Percentiles rank a stretch among this genome's conserved stretches.
These are phyloP conservation scores for Lepidium sativum DNA, from an alignment of 345 rosid species.

Conservation along the genomic window DNA sequence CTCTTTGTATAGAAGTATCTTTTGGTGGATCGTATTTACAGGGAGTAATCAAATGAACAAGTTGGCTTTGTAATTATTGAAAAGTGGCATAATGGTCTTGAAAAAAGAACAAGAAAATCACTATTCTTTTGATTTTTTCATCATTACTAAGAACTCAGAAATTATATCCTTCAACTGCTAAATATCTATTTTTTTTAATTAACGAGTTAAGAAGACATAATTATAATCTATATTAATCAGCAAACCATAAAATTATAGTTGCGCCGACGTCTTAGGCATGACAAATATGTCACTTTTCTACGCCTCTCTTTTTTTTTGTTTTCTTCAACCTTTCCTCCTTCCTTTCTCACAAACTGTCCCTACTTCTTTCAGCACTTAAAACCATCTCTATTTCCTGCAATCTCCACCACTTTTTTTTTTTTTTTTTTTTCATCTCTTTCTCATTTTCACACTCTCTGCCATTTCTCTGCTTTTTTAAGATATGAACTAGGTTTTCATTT, in stretches of 20 bases:
- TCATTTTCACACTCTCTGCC: background rate
- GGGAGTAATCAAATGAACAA: background rate
- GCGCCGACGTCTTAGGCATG: conserved; percentile 20
- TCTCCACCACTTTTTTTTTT: background rate
- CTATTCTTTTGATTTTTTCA: background rate
- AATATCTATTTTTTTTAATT: too few relatives aligned
- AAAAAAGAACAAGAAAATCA: background rate
- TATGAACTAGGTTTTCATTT: conserved; percentile 19
- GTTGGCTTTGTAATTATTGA: background rate
- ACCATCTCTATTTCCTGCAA: conserved; percentile 3
- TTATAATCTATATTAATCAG: background rate
- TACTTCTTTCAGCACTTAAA: background rate
- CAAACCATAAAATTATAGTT: conserved; percentile 1
- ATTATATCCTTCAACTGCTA: background rate
- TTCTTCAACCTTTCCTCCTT: conserved; percentile 5
- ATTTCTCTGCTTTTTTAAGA: background rate
- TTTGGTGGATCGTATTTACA: conserved; percentile 10
- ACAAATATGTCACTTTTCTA: conserved; percentile 9
- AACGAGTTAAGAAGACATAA: background rate
- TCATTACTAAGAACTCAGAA: too few relatives aligned
- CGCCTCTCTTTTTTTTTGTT: background rate
- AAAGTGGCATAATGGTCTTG: background rate
- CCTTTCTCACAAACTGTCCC: conserved; percentile 1
- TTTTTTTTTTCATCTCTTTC: background rate
- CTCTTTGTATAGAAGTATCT: conserved; percentile 18